phyloP scores from a whole-genome alignment of 1,139 yeast species.

The Blastobotrys indianensis region DNA sequence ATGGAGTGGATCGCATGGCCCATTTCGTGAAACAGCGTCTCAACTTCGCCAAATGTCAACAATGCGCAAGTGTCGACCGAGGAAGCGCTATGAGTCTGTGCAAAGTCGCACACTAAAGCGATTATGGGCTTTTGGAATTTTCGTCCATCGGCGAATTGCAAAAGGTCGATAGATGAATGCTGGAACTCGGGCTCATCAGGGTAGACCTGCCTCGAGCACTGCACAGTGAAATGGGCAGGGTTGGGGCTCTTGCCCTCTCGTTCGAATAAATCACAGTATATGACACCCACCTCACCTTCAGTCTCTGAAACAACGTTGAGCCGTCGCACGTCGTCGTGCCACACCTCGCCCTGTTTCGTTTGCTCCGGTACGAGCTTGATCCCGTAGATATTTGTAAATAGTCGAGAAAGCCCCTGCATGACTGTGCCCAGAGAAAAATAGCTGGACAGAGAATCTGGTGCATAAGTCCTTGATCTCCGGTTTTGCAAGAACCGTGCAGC shows the following conservation, averaged over 20 bases:
- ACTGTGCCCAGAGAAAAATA: conserved; percentile 85
- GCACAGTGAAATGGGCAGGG: conserved; percentile 97
- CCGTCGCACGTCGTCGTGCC: conserved; percentile 86
- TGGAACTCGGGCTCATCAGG: conserved; percentile 39
- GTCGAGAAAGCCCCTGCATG: conserved; percentile 69
- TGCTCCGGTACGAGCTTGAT: conserved; percentile 65
- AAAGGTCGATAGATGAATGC: conserved; percentile 2
- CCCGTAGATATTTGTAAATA: conserved; percentile 70
- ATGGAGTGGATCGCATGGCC: conserved; percentile 99
- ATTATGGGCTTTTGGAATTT: conserved; percentile 81
- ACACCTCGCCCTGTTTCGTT: conserved; percentile 69
- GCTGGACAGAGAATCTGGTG: conserved; percentile 25
- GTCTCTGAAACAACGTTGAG: conserved; percentile 60
- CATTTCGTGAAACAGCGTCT: conserved; percentile 95
- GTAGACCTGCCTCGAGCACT: conserved; percentile 75
- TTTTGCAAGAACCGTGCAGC: conserved; percentile 37
- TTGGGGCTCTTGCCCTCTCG: conserved; percentile 55
- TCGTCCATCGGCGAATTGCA: conserved; percentile 31
- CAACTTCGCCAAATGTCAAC: conserved; percentile 71
- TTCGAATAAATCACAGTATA: conserved; percentile 63
- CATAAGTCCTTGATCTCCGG: conserved; percentile 23
- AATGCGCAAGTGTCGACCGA: conserved; percentile 39
- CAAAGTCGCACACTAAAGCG: conserved; percentile 80
- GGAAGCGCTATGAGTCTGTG: neutral
- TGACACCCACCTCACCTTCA: conserved; percentile 56